Evolutionary conservation across 1,284 basidiomycete species (phyloP).

Genomic region (Fistulina hepatica): DNA sequence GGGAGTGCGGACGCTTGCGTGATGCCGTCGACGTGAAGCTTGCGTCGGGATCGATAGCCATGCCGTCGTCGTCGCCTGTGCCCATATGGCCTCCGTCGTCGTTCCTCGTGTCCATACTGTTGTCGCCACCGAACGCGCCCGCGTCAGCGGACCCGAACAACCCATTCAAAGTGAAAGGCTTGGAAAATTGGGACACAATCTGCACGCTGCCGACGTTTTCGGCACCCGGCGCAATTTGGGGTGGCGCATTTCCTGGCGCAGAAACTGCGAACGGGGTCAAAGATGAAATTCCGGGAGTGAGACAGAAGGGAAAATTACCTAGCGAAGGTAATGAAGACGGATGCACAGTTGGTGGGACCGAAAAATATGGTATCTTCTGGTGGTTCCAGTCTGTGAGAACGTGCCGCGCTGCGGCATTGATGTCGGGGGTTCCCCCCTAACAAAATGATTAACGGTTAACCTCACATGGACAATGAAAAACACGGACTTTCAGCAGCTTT

Average conservation of each 20-base stretch:
- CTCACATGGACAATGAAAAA: background rate
- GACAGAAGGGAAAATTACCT: conserved; percentile 20
- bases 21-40: conserved; percentile 12
- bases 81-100: conserved; percentile 33
- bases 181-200: conserved; percentile 53
- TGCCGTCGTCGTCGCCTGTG: conserved; percentile 1
- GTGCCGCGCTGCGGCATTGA: conserved; percentile 73
- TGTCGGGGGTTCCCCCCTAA: conserved; percentile 85
- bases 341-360: conserved; percentile 68
- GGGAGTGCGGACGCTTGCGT: conserved; percentile 33
- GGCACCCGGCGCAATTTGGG: conserved; percentile 50
- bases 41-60: background rate
- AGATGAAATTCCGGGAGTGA: background rate
- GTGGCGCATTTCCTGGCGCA: conserved; percentile 16
- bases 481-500: conserved; percentile 62
- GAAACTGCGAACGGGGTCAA: conserved; percentile 5
- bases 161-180: conserved; percentile 65
- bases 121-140: conserved; percentile 47
- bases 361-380: conserved; percentile 89
- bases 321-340: conserved; percentile 60
- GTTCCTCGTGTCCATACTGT: conserved; percentile 32
- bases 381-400: conserved; percentile 95
- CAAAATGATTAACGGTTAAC: background rate
- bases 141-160: conserved; percentile 68
- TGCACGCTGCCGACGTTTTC: conserved; percentile 67